Conservation (phyloP, 768 basidiomycete genomes). For the Mycena alexandri region DNA sequence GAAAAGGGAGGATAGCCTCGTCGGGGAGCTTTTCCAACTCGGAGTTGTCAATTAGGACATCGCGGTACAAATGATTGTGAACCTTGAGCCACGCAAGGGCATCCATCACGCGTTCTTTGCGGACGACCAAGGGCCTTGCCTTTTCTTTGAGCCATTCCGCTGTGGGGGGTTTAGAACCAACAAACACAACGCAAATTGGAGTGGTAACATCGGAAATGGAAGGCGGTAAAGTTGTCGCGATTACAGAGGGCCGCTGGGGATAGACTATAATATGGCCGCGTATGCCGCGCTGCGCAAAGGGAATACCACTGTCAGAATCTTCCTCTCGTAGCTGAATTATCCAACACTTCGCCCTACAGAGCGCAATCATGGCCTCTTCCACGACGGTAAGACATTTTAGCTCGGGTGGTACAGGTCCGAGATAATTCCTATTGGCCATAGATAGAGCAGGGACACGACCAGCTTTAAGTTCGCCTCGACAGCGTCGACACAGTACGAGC, state of each 20-base stretch:
- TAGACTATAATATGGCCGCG: conserved; percentile 44
- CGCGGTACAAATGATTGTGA: not conserved
- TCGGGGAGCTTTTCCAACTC: not conserved
- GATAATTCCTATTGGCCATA: conserved; percentile 3
- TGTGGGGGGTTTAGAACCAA: conserved; percentile 36
- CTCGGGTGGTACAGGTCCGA: conserved; percentile 9
- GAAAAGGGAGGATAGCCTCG: not conserved
- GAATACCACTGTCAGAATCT: not conserved
- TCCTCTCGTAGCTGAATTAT: conserved; percentile 21
- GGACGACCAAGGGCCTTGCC: conserved; percentile 38
- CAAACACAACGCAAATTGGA: conserved; percentile 42
- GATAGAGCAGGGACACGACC: not conserved
- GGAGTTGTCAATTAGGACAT: not conserved
- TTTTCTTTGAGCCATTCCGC: conserved; percentile 38
- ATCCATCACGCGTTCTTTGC: not conserved
- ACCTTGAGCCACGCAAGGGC: not conserved
- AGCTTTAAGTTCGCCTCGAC: not conserved
- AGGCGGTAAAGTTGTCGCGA: conserved; percentile 37
- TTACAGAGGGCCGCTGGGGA: conserved; percentile 37
- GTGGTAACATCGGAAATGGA: conserved; percentile 38
- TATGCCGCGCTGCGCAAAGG: conserved; percentile 39
- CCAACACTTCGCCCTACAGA: conserved; percentile 36
- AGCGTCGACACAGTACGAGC: not conserved
- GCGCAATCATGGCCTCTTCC: conserved; percentile 43
- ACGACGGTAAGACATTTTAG: conserved; percentile 33